phyloP scores from a whole-genome alignment of 2,329 filamentous ascomycete species.

The Fusarium humuli region DNA sequence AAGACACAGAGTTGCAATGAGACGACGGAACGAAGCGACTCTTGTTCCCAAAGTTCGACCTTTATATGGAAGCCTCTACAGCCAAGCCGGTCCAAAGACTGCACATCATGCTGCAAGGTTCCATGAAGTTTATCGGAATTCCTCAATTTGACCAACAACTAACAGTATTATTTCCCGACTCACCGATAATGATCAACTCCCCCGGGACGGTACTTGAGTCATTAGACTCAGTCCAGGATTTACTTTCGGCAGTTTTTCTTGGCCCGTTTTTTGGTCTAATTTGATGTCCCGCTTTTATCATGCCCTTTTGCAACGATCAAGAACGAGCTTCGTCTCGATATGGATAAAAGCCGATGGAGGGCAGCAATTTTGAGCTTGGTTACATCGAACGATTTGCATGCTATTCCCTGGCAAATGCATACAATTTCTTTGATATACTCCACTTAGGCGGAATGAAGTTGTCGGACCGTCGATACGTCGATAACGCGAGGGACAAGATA shows the following conservation, averaged over 20 bases:
- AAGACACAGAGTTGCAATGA: conserved; percentile 33
- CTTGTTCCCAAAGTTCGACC: neutral
- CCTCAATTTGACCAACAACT: neutral
- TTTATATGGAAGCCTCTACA: neutral
- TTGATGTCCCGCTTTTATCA: conserved; percentile 36
- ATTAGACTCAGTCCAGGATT: conserved; percentile 31
- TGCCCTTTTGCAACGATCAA: conserved; percentile 20
- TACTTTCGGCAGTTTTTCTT: conserved; percentile 37
- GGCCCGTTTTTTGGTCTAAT: conserved; percentile 34
- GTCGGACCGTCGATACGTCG: neutral
- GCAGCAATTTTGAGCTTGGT: conserved; percentile 21
- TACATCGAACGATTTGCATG: conserved; percentile 18
- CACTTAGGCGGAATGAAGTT: conserved; percentile 21
- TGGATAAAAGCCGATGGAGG: conserved; percentile 29
- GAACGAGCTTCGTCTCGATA: conserved; percentile 26
- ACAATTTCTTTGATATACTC: conserved; percentile 14
- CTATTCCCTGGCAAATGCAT: conserved; percentile 8
- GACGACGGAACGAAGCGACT: conserved; percentile 5
- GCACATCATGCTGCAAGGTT: conserved; percentile 13
- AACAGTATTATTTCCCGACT: conserved; percentile 11
- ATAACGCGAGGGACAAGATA: neutral
- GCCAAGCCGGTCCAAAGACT: neutral
- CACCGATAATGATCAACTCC: conserved; percentile 17
- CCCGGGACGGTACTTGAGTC: conserved; percentile 35
- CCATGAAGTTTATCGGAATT: conserved; percentile 12